Evolutionary conservation across 2,329 filamentous ascomycete species (phyloP), one percentile per base, ranked within the genome.

Genomic region (Aaosphaeria arxii): DNA sequence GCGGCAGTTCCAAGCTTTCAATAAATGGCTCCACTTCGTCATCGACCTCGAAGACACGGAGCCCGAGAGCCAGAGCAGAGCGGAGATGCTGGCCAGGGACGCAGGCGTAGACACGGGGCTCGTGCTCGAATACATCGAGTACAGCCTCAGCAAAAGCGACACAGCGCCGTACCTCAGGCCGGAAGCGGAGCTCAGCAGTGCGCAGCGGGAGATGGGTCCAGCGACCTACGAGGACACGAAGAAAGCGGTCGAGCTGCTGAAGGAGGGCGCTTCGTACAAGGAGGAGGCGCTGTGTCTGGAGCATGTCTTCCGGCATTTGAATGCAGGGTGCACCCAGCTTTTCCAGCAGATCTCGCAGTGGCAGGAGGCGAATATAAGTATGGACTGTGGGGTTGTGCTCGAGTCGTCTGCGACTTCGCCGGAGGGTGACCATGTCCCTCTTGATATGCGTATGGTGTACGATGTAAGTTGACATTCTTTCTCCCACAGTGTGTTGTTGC

Each of bases 1-100:
- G 11, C 80, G 85, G 29, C 81, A 91, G 43, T 97, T 95, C 60
- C 68, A 75, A 2, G 79, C 83, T 5, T 97, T 96, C 64, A 91
- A 89, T 1, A 77, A 79, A 45, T 97, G 92, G 92, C 75, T 97
- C 44, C 84, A 86, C 32, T 82, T 90, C 59, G 85, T 91, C 61
- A 92, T 96, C 49, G 89, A 95, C 54, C 81, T 86, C 11, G 81
- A 92, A 41, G 82, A 83, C 5, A 83, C 86, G 63, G 72, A 87
- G 57, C 74, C 84, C 0, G 76, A 78, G 11, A 78, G 77, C 1
- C 74, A 79, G 42, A 76, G 76, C 13, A 73, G 77, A 6, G 84
- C 90, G 24, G 92, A 96, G 54, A 77, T 88, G 40, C 80, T 84
- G 28, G 90, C 92, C 51, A 88, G 87, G 55, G 88, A 94, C 57